Evolutionary conservation across 495 filamentous ascomycete species (phyloP).

Genomic region (Astrothelium subdiscretum): DNA sequence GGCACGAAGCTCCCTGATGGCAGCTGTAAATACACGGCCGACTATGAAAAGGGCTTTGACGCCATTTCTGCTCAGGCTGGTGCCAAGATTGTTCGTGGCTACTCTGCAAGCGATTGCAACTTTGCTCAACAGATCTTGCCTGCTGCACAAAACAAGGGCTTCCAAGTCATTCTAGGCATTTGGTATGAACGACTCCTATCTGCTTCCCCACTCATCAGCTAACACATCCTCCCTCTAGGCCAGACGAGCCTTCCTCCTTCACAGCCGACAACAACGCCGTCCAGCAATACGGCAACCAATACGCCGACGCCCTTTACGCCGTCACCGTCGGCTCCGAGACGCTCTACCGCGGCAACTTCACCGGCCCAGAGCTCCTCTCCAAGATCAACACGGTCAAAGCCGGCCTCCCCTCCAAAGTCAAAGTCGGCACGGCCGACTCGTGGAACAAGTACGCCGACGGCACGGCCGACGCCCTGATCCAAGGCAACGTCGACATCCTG

Average conservation of each 20-base stretch:
- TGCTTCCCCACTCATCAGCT: not conserved
- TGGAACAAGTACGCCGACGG: slow-evolving; percentile 76
- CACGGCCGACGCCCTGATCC: slow-evolving; percentile 55
- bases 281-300: slow-evolving; percentile 35
- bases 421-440: slow-evolving; percentile 66
- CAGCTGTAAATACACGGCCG: slow-evolving; percentile 49
- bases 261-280: slow-evolving; percentile 49
- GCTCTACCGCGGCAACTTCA: slow-evolving; percentile 64
- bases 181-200: slow-evolving; percentile 40
- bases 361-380: slow-evolving; percentile 45
- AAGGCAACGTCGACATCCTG: slow-evolving; percentile 52
- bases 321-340: slow-evolving; percentile 71
- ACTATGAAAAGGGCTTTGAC: slow-evolving; percentile 62
- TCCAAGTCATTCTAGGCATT: slow-evolving; percentile 65
- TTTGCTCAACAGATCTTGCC: slow-evolving; percentile 56
- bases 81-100: slow-evolving; percentile 54
- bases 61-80: slow-evolving; percentile 33
- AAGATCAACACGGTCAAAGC: slow-evolving; percentile 53
- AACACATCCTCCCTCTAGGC: slow-evolving; percentile 43
- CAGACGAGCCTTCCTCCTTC: slow-evolving; percentile 56
- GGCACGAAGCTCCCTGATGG: slow-evolving; percentile 44
- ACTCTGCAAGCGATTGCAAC: slow-evolving; percentile 58
- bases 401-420: slow-evolving; percentile 37
- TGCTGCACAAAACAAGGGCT: slow-evolving; percentile 57
- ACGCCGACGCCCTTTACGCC: slow-evolving; percentile 52